Evolutionary conservation across 345 rosid species (phyloP).

Genomic region (Ricinus communis): DNA sequence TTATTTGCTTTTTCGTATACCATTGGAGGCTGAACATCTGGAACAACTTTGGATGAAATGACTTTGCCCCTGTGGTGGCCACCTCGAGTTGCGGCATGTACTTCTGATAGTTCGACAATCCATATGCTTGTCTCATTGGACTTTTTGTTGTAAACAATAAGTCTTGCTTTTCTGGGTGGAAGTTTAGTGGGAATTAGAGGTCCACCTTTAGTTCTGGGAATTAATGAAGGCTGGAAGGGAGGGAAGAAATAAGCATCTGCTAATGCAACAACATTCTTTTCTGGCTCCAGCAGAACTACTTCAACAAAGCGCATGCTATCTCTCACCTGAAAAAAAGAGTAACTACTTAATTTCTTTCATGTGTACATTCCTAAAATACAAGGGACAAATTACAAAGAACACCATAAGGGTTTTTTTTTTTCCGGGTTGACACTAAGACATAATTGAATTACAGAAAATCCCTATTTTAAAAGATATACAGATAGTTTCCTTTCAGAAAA

Average conservation of each 20-base stretch:
- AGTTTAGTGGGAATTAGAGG: constrained; percentile 81
- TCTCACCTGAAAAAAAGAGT: constrained; percentile 61
- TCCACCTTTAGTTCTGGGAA: constrained; percentile 84
- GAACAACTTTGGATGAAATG: constrained; percentile 64
- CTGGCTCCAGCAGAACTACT: constrained; percentile 77
- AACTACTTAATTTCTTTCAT: not conserved
- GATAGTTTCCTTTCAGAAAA: too few species aligned
- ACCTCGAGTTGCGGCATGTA: constrained; percentile 86
- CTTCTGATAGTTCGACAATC: constrained; percentile 81
- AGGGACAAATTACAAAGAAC: too few species aligned
- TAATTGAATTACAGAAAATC: not conserved
- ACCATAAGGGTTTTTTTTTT: too few species aligned
- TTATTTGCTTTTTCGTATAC: constrained; percentile 36
- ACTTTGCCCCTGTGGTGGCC: constrained; percentile 96
- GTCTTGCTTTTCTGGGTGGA: constrained; percentile 84
- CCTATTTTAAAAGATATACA: not conserved
- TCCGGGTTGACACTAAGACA: not conserved
- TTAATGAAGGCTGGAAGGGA: constrained; percentile 90
- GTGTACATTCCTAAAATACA: not conserved
- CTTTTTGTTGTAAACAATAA: constrained; percentile 73
- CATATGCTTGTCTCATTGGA: constrained; percentile 85
- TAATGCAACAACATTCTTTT: constrained; percentile 71
- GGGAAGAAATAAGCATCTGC: constrained; percentile 97
- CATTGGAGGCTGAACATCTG: constrained; percentile 94
- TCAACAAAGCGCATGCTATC: constrained; percentile 94